Evolutionary conservation across 179 eudicot genomes (phyloP), one percentile per base, ranked within the genome.

Genomic region (Corrigiola litoralis): DNA sequence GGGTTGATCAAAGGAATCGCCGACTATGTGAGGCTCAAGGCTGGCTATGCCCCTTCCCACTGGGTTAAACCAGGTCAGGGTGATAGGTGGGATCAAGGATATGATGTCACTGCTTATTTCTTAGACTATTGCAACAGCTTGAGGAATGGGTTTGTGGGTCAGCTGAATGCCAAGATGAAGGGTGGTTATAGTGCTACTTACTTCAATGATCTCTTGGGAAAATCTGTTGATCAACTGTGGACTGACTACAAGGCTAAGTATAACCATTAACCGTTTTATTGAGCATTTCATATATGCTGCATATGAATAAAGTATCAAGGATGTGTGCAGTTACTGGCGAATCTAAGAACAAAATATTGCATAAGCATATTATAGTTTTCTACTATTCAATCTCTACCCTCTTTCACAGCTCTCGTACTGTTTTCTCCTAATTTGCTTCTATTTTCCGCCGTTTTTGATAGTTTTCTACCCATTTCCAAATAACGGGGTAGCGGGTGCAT

Each of bases 1-100:
- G 80, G 83, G 11, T 54, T 87, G 57, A 75, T 87, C 0, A 87
- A 87, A 54, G 88, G 95, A 32, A 68, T 83, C 9, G 91, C 91
- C 0, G 95, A 87, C 31, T 85, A 34, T 24, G 85, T 85, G 7
- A 87, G 86, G 81, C 58, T 85, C 18, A 85, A 78, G 69, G 88
- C 88, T 0, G 87, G 85, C 20, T 75, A 52, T 18, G 81, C 71
- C 0, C 47, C 74, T n/a, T n/a, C n/a, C n/a, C 76, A 73, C 5
- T 83, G 90, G 86, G 79, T 69, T 37, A 28, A 72, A 40, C 82
- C 84, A 0, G 85, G 87, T 9, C 76, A 78, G 17, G 95, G 90
- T 4, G 53, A 72, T 14, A 61, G 63, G 14, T 85, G 95, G 88
- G 87, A 83, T 60, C 82, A 83, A 11, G 88, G 90, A 2, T 85